Evolutionary conservation across 768 basidiomycete genomes (phyloP).

Genomic region (Cystoderma amianthinum): DNA sequence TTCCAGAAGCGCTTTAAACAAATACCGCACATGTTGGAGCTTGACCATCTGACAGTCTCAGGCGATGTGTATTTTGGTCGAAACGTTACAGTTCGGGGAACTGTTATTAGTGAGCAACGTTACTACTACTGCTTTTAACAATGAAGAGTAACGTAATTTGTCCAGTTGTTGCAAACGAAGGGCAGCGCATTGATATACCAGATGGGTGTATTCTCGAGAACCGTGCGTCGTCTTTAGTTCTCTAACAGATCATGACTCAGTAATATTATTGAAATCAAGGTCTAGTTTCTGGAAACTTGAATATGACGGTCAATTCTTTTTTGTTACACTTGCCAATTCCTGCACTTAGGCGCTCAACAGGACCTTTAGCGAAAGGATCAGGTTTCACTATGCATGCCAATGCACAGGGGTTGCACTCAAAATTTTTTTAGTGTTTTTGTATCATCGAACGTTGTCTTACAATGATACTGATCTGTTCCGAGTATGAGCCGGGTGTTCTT

Average conservation of each 20-base stretch:
- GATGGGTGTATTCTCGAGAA: slow-evolving; percentile 79
- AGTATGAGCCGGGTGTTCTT: no score
- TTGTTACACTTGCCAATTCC: not conserved
- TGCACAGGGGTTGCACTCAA: not conserved
- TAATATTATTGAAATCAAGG: slow-evolving; percentile 35
- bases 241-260: no score
- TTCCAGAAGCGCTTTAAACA: slow-evolving; percentile 96
- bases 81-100: slow-evolving; percentile 80
- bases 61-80: slow-evolving; percentile 90
- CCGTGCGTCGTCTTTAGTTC: slow-evolving; percentile 6
- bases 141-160: no score
- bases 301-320: slow-evolving; percentile 48
- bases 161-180: slow-evolving; percentile 71
- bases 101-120: slow-evolving; percentile 73
- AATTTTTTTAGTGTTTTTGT: not conserved
- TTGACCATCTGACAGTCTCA: slow-evolving; percentile 91
- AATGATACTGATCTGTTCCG: not conserved
- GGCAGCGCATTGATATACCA: slow-evolving; percentile 75
- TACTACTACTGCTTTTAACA: not conserved
- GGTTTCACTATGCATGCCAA: no score
- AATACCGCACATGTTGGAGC: slow-evolving; percentile 83
- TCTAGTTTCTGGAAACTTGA: slow-evolving; percentile 68
- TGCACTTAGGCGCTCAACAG: not conserved
- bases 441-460: not conserved
- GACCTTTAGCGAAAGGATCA: not conserved